A percentile compares a stretch with the other conserved stretches of the same genome.
These are phyloP conservation scores for Medicago ruthenica DNA, from an alignment of 306 rosid genomes.

Conservation along the genomic window DNA sequence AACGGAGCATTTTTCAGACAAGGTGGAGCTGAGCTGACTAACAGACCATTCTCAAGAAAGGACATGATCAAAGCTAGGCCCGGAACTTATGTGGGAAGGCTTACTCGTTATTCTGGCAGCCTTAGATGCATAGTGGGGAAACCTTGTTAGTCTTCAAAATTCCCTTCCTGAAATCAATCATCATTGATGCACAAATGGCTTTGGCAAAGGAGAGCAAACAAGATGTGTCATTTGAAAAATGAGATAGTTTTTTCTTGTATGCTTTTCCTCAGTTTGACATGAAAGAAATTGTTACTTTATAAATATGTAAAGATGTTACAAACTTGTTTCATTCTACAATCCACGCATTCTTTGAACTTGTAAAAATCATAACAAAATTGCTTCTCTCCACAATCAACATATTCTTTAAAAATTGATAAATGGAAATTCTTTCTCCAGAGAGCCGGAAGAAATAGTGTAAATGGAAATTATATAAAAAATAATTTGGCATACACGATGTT, in stretches of 20 bases:
- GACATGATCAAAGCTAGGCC: slow-evolving; percentile 62
- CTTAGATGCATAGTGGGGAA: slow-evolving; percentile 51
- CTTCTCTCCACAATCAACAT: background rate
- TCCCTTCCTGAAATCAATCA: background rate
- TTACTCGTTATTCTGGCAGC: slow-evolving; percentile 63
- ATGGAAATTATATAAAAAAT: slow-evolving; percentile 8
- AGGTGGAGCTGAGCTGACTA: slow-evolving; percentile 39
- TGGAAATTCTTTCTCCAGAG: background rate
- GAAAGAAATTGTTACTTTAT: background rate
- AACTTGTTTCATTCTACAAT: background rate
- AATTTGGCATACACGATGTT: background rate
- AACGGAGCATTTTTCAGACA: slow-evolving; percentile 76
- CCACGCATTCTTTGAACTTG: background rate
- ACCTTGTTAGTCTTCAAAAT: slow-evolving; percentile 51
- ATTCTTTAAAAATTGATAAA: background rate
- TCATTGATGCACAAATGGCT: slow-evolving; percentile 4
- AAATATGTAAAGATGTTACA: background rate
- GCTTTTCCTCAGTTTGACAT: background rate
- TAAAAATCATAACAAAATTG: background rate
- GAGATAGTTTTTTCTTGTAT: slow-evolving; percentile 3
- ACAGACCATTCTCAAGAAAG: slow-evolving; percentile 42
- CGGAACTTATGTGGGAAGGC: slow-evolving; percentile 53
- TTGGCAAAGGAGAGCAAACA: background rate
- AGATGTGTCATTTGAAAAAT: background rate
- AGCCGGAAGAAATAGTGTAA: background rate